Base-by-base conservation (phyloP, 768 basidiomycete genomes). In the Boletus sp. region DNA sequence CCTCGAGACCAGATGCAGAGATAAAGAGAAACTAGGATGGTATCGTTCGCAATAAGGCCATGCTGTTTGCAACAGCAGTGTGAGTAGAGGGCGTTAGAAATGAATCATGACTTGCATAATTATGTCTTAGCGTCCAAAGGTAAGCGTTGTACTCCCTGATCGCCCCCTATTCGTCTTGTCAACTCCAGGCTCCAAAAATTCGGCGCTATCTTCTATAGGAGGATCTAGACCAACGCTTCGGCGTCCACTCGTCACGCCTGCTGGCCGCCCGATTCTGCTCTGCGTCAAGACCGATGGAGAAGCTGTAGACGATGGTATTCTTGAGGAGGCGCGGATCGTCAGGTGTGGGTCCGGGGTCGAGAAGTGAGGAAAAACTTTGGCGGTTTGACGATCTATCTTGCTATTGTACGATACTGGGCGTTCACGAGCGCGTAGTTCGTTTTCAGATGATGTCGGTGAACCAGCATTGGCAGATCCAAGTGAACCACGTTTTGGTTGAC, bases 401-500 rank as follows among this genome's bases (percentile, higher is more conserved):
- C 54, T 54, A n/a, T 55, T 71, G 54, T 61, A 68, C 8, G 73
- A 64, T 20, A 48, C 15, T 17, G 73, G 64, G 15, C 68, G 71
- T 37, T 72, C 72, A 55, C 62, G 71, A 42, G 39, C 11, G 17
- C 58, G 62, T 12, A 17, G 33, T 47, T 74, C 71, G 20, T 50
- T 63, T 51, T 73, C 71, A 10, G 67, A 72, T 39, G 65, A 65
- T 17, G 62, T 54, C 10, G 71, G 72, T 47, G 72, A 73, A 46
- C 63, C 62, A 32, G 67, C 32, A 29, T 52, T 71, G 62, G 75
- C 78, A 12, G 80, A 72, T 48, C 85, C 84, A n/a, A 88, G 66
- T 2, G 88, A 89, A 18, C 83, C 80, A 53, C 87, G 80, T 64
- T 89, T 87, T 40, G 73, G 58, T 60, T 81, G 80, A 30, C 66